These are phyloP conservation scores for Echium plantagineum DNA, from an alignment of 257 asterid species.

Conservation along the genomic window DNA sequence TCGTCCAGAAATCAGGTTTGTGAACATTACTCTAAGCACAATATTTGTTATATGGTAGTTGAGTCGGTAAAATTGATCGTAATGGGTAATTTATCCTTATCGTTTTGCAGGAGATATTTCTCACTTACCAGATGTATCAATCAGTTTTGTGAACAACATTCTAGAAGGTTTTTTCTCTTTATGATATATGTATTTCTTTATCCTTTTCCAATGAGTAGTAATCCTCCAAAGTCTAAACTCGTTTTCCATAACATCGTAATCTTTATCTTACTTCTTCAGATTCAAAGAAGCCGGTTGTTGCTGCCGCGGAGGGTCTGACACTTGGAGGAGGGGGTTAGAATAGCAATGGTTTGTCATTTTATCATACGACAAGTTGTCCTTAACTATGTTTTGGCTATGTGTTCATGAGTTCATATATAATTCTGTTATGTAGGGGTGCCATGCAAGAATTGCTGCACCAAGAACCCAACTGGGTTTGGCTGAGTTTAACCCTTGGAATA, in stretches of 20 bases:
- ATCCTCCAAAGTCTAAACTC: constrained; percentile 10
- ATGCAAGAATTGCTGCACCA: too few species aligned
- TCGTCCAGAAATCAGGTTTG: too few species aligned
- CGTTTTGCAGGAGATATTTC: too few species aligned
- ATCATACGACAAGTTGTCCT: background rate
- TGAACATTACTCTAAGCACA: too few species aligned
- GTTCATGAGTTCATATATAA: constrained; percentile 9
- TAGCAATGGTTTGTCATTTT: constrained; percentile 64
- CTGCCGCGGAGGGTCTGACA: constrained; percentile 51
- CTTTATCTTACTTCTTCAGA: constrained; percentile 35
- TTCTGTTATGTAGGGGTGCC: constrained; percentile 55
- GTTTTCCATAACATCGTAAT: background rate
- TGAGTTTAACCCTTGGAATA: constrained; percentile 89
- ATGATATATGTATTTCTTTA: too few species aligned
- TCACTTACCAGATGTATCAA: too few species aligned
- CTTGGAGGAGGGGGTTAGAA: constrained; percentile 61
- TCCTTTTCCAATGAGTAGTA: too few species aligned
- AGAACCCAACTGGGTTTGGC: constrained; percentile 80
- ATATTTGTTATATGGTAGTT: too few species aligned
- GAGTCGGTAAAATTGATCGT: too few species aligned
- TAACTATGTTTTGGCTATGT: background rate
- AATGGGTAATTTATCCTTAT: too few species aligned
- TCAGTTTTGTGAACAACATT: too few species aligned
- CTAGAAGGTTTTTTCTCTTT: too few species aligned
- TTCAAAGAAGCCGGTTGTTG: constrained; percentile 84